Conservation (phyloP, 2,329 filamentous ascomycete genomes). For the Venturia oleaginea region DNA sequence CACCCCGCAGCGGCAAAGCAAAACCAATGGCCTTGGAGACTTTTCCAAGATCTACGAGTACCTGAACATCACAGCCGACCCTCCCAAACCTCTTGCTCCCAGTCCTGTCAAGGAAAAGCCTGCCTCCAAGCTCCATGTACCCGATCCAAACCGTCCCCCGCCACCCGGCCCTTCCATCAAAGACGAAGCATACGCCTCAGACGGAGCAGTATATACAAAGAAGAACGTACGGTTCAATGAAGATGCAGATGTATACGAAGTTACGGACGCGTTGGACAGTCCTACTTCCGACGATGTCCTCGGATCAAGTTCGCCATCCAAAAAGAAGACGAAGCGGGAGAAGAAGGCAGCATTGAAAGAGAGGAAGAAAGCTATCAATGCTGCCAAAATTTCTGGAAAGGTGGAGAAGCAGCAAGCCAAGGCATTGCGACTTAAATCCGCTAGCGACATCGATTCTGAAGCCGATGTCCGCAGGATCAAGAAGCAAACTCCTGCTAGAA, state of each 20-base stretch:
- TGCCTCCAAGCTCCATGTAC: not conserved
- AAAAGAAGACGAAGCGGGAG: constrained; percentile 18
- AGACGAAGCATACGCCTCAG: constrained; percentile 33
- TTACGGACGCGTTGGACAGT: constrained; percentile 12
- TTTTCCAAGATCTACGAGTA: constrained; percentile 38
- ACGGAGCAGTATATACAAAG: constrained; percentile 29
- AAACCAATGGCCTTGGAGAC: constrained; percentile 29
- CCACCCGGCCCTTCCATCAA: constrained; percentile 5
- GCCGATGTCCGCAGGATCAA: constrained; percentile 18
- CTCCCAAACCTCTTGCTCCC: not conserved
- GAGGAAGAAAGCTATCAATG: constrained; percentile 21
- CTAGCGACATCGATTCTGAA: constrained; percentile 27
- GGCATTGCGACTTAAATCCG: constrained; percentile 17
- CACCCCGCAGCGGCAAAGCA: not conserved
- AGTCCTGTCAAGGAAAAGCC: constrained; percentile 12
- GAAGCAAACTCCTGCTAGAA: constrained; percentile 27
- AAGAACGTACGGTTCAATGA: constrained; percentile 21
- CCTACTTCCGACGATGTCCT: constrained; percentile 10
- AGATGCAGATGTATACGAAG: constrained; percentile 16
- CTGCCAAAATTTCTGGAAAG: constrained; percentile 16
- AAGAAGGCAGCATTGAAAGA: constrained; percentile 19
- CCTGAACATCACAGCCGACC: constrained; percentile 27
- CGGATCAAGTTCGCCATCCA: constrained; percentile 6
- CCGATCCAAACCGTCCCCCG: not conserved
- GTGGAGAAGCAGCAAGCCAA: constrained; percentile 5